A percentile compares a stretch with the other conserved stretches of the same genome.
Evolutionary conservation across 2,329 filamentous ascomycete species (phyloP).

Genomic region (Sphaerulina musiva): DNA sequence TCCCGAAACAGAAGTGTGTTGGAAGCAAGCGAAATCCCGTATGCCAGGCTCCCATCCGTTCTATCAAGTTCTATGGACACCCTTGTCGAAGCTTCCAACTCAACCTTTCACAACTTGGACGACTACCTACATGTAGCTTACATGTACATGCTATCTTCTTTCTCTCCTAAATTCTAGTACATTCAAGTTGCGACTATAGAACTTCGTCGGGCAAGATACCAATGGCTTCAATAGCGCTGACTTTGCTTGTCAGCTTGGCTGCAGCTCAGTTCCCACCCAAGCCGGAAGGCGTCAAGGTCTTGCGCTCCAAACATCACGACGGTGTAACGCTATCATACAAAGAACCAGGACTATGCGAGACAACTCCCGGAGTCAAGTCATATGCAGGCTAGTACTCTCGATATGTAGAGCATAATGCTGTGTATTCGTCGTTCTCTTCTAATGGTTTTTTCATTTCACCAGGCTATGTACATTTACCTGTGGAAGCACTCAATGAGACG

Average conservation of each 20-base stretch:
- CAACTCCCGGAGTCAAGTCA: slow-evolving; percentile 46
- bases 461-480: slow-evolving; percentile 34
- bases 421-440: neutral
- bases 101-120: neutral
- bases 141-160: neutral
- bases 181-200: neutral
- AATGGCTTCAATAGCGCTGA: neutral
- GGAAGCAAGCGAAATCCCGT: too few relatives aligned
- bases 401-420: neutral
- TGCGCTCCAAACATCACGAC: slow-evolving; percentile 34
- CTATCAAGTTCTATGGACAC: neutral
- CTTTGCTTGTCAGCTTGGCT: slow-evolving; percentile 1
- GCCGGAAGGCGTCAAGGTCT: slow-evolving; percentile 37
- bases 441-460: slow-evolving; percentile 16
- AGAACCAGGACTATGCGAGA: slow-evolving; percentile 50
- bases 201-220: neutral
- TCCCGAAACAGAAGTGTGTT: neutral
- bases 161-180: neutral
- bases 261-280: slow-evolving; percentile 20
- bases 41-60: neutral
- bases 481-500: slow-evolving; percentile 27
- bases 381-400: slow-evolving; percentile 30
- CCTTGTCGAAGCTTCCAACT: neutral
- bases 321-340: slow-evolving; percentile 47
- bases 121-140: neutral